A percentile compares a stretch with the other conserved stretches of the same genome.
These are phyloP conservation scores for Phytophthora litchii DNA, from an alignment of 352 stramenopile species.

Conservation along the genomic window DNA sequence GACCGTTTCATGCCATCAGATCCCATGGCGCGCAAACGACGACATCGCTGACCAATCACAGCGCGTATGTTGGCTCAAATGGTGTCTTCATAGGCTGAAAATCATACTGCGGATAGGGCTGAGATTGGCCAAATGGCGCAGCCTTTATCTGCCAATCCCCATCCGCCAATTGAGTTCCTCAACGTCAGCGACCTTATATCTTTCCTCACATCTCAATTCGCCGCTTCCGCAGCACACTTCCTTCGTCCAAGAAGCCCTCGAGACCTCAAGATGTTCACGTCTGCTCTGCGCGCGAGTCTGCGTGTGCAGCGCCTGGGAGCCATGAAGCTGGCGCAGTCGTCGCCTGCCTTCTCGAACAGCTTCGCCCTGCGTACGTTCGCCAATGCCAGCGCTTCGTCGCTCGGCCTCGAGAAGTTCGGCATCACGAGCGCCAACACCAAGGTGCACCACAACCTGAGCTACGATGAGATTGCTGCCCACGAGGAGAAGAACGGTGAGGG, in stretches of 20 bases:
- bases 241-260: slow-evolving; percentile 2
- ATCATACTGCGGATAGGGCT: not conserved
- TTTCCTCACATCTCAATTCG: slow-evolving; percentile 53
- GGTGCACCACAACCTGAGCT: slow-evolving; percentile 96
- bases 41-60: slow-evolving; percentile 18
- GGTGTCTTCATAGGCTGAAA: slow-evolving; percentile 13
- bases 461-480: slow-evolving; percentile 95
- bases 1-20: not conserved
- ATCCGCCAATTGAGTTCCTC: not conserved
- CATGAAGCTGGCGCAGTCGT: slow-evolving; percentile 39
- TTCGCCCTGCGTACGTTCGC: slow-evolving; percentile 45
- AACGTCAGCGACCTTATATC: slow-evolving; percentile 36
- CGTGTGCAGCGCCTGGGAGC: slow-evolving; percentile 57
- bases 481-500: slow-evolving; percentile 95
- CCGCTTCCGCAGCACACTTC: slow-evolving; percentile 9
- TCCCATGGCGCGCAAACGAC: slow-evolving; percentile 1
- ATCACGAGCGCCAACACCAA: slow-evolving; percentile 90
- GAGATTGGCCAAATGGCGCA: slow-evolving; percentile 6
- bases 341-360: slow-evolving; percentile 34
- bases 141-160: slow-evolving; percentile 24
- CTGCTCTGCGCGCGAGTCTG: slow-evolving; percentile 60
- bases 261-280: slow-evolving; percentile 55
- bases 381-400: slow-evolving; percentile 49
- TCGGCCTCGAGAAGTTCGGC: slow-evolving; percentile 89
- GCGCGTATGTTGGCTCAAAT: slow-evolving; percentile 13